These are phyloP conservation scores for Tulasnella sp. DNA, from an alignment of 768 basidiomycete species.

Conservation along the genomic window DNA sequence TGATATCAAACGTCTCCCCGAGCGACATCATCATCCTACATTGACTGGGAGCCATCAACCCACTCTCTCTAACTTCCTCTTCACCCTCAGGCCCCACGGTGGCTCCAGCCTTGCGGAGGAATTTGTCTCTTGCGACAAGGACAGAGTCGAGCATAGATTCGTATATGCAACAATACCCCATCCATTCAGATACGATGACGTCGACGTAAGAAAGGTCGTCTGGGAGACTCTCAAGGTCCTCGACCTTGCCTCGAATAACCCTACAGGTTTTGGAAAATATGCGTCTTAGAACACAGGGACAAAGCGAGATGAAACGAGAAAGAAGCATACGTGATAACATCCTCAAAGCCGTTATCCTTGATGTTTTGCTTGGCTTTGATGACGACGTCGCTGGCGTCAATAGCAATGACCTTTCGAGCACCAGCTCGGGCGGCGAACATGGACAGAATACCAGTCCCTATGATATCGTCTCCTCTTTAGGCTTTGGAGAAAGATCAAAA, in stretches of 20 bases:
- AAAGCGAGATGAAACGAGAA: conserved; percentile 1
- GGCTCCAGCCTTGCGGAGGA: conserved; percentile 45
- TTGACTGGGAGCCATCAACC: conserved; percentile 89
- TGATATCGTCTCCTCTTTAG: neutral
- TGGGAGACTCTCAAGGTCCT: conserved; percentile 70
- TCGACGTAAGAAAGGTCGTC: conserved; percentile 74
- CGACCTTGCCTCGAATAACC: conserved; percentile 86
- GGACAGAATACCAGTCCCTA: conserved; percentile 80
- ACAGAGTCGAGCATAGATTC: conserved; percentile 99
- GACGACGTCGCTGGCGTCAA: conserved; percentile 85
- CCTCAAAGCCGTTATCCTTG: conserved; percentile 62
- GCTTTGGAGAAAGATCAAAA: neutral
- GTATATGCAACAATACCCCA: conserved; percentile 89
- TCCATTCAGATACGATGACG: conserved; percentile 97
- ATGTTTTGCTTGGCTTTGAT: conserved; percentile 74
- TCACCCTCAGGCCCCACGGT: conserved; percentile 10
- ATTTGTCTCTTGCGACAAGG: conserved; percentile 79
- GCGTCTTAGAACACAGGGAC: neutral
- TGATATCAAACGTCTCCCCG: conserved; percentile 68
- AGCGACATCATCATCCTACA: conserved; percentile 79
- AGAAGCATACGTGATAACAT: conserved; percentile 56
- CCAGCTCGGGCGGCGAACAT: conserved; percentile 86
- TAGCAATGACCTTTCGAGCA: conserved; percentile 83
- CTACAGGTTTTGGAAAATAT: conserved; percentile 35
- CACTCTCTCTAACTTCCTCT: conserved; percentile 33